Conservation (phyloP, 192 early-diverging fungal species). For the Blastocladiella britannica region DNA sequence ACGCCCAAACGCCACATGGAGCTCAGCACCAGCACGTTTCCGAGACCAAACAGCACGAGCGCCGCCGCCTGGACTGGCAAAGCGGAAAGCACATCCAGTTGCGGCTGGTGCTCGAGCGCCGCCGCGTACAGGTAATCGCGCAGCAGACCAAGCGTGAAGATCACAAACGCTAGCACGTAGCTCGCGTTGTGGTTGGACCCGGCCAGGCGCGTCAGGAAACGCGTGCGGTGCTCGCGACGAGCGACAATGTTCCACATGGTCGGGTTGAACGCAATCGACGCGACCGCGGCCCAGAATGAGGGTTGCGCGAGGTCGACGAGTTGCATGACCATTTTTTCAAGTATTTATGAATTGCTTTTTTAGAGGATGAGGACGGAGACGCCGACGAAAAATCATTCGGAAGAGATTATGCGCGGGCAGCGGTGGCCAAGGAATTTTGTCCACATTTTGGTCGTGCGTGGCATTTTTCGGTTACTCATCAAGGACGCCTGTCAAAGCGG, state of each 20-base stretch:
- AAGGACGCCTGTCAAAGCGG: too few relatives aligned
- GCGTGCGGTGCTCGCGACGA: constrained; percentile 55
- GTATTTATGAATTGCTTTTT: too few relatives aligned
- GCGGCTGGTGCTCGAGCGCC: constrained; percentile 50
- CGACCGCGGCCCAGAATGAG: constrained; percentile 44
- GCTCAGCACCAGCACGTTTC: constrained; percentile 55
- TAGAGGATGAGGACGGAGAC: too few relatives aligned
- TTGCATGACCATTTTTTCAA: too few relatives aligned
- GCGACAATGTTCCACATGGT: constrained; percentile 79
- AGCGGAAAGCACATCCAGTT: constrained; percentile 20
- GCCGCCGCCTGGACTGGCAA: constrained; percentile 23
- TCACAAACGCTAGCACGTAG: constrained; percentile 55
- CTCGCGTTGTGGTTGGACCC: constrained; percentile 45
- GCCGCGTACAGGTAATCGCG: constrained; percentile 58
- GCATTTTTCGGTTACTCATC: too few relatives aligned
- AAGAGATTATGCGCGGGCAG: too few relatives aligned
- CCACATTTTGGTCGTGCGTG: too few relatives aligned
- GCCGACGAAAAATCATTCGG: too few relatives aligned
- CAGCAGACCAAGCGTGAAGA: constrained; percentile 60
- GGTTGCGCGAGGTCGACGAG: constrained; percentile 40
- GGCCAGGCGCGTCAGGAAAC: constrained; percentile 46
- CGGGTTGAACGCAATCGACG: constrained; percentile 66
- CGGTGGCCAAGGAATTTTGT: too few relatives aligned
- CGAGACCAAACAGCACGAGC: constrained; percentile 24
- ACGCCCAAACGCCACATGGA: constrained; percentile 73